These are phyloP conservation scores for Colletotrichum sp. DNA, from an alignment of 2,329 filamentous ascomycete species.

Conservation along the genomic window DNA sequence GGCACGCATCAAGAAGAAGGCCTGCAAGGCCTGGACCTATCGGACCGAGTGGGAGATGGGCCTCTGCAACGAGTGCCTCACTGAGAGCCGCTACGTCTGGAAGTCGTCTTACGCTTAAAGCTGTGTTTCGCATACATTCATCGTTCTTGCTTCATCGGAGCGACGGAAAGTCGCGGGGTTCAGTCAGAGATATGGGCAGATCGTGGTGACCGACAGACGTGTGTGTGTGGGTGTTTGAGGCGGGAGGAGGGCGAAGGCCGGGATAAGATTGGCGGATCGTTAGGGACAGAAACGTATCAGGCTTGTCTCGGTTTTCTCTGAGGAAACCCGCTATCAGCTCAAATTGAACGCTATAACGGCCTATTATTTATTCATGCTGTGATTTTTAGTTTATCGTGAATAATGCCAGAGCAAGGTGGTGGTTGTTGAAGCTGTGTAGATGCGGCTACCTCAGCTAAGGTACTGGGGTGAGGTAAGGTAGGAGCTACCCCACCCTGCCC, in stretches of 20 bases:
- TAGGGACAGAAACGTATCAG: background rate
- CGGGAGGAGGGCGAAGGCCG: background rate
- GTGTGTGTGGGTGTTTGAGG: background rate
- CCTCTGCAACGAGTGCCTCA: background rate
- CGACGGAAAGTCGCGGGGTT: background rate
- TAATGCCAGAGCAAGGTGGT: background rate
- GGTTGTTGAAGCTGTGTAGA: background rate
- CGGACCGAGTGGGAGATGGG: constrained; percentile 3
- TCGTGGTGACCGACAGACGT: background rate
- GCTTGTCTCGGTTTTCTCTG: background rate
- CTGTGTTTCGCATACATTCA: background rate
- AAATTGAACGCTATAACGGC: background rate
- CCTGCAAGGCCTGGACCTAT: background rate
- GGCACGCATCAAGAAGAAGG: background rate
- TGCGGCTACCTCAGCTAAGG: too few relatives aligned
- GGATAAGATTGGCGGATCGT: background rate
- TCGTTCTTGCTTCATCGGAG: background rate
- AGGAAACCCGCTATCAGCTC: background rate
- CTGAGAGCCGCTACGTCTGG: background rate
- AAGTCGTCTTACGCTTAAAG: background rate
- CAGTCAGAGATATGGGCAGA: background rate
- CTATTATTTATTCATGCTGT: background rate
- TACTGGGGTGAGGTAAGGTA: background rate
- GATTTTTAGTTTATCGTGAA: background rate
- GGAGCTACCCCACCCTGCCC: background rate